These are phyloP conservation scores for Fusarium sp. DNA, from an alignment of 2,329 filamentous ascomycete genomes.

Conservation along the genomic window DNA sequence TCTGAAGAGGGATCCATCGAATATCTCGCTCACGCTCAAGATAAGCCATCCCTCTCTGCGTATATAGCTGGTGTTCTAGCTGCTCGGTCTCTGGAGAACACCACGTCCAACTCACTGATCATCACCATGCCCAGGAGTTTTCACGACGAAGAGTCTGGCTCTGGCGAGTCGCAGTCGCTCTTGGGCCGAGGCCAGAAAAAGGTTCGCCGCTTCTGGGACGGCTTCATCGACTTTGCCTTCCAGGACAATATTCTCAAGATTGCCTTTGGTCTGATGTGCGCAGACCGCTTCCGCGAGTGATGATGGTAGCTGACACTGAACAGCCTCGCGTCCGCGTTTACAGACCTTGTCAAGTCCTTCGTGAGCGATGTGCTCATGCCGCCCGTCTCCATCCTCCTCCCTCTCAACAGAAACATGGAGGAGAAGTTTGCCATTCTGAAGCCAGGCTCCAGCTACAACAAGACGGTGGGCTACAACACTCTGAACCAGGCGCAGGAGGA, in stretches of 20 bases:
- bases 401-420: constrained; percentile 75
- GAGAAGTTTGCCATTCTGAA: constrained; percentile 76
- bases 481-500: constrained; percentile 73
- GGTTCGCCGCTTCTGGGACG: constrained; percentile 64
- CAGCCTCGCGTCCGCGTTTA: constrained; percentile 76
- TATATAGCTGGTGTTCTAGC: constrained; percentile 16
- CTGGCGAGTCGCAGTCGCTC: constrained; percentile 51
- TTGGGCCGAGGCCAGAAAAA: constrained; percentile 58
- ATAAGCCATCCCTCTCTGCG: not conserved
- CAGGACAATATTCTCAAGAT: constrained; percentile 80
- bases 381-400: constrained; percentile 72
- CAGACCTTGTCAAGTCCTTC: constrained; percentile 74
- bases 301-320: constrained; percentile 13
- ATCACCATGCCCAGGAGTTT: constrained; percentile 42
- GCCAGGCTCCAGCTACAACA: constrained; percentile 62
- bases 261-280: constrained; percentile 76
- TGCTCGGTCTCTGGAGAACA: constrained; percentile 27
- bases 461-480: constrained; percentile 71
- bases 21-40: not conserved
- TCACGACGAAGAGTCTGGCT: constrained; percentile 50
- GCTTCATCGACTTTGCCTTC: constrained; percentile 77
- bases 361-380: constrained; percentile 76
- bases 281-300: constrained; percentile 36
- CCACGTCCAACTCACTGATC: constrained; percentile 9
- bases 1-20: not conserved